Percentiles rank a stretch among this genome's conserved stretches.
Evolutionary conservation across 768 basidiomycete genomes (phyloP).

Genomic region (Fomitopsis serialis): DNA sequence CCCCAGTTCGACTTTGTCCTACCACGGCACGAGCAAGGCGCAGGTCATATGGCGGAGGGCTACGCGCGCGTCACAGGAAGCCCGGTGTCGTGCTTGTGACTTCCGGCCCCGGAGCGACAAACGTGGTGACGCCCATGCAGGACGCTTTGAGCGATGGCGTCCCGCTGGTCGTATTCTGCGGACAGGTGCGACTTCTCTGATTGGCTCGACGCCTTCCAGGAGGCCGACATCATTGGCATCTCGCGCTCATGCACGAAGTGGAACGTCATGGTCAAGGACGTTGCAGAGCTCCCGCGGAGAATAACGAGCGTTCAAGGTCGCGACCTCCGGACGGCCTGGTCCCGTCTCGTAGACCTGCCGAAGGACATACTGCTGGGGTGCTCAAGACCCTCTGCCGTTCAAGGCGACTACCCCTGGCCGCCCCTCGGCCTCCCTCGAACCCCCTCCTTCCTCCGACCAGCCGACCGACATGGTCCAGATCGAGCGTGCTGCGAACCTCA

Average conservation of each 20-base stretch:
- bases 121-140: constrained; percentile 97
- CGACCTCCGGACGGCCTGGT: constrained; percentile 93
- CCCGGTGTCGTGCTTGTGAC: constrained; percentile 98
- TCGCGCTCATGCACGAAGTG: constrained; percentile 97
- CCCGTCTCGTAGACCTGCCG: constrained; percentile 98
- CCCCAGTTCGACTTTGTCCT: constrained; percentile 93
- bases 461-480: constrained; percentile 65
- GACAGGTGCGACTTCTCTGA: constrained; percentile 98
- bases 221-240: constrained; percentile 95
- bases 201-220: constrained; percentile 99
- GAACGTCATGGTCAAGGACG: constrained; percentile 99
- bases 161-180: constrained; percentile 91
- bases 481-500: constrained; percentile 79
- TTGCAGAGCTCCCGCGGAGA: constrained; percentile 86
- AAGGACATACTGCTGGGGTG: constrained; percentile 97
- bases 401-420: constrained; percentile 81
- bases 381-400: constrained; percentile 81
- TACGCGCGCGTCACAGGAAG: constrained; percentile 97
- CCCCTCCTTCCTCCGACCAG: constrained; percentile 52
- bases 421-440: constrained; percentile 67
- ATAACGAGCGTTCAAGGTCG: constrained; percentile 99
- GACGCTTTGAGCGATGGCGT: constrained; percentile 94
- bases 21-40: constrained; percentile 96
- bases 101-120: constrained; percentile 96
- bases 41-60: constrained; percentile 98